Base-by-base conservation (phyloP, 495 filamentous ascomycete species). In the Saxophila tyrrhenica region DNA sequence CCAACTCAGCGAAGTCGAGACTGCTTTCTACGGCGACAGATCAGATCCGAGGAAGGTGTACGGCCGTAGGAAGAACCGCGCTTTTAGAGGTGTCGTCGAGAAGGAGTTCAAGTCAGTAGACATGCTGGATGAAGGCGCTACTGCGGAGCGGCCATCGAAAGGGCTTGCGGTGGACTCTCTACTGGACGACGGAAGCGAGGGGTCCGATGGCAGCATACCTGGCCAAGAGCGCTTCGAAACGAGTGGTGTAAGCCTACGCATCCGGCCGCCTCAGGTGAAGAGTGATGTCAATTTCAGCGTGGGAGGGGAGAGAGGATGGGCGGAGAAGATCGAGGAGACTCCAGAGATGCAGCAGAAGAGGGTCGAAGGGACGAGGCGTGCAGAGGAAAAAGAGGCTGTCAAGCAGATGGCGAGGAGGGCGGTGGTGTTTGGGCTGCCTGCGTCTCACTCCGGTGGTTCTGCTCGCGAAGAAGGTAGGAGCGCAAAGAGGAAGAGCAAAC, bases 341-440 rank as follows among this genome's bases (percentile, higher is more conserved):
- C 59, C 68, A 43, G 70, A 71, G 49, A 67, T 62, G 65, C 61
- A 53, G 46, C 62, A 51, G 55, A 69, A 63, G 62, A 58, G 56
- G 50, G n/a, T 48, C 21, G 55, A 68, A 47, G 67, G 67, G 1
- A 44, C 62, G 52, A 53, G 50, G 47, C 48, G 55, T 38, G 64
- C 64, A 13, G 62, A 68, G 48, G 65, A 74, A 55, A 62, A 71
- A 51, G 74, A 74, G 48, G 67, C 69, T 64, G 71, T 74, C 0
- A 54, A 71, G 43, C 53, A 62, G 21, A 71, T 70, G 3, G 75
- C 71, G 23, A 65, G 74, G 29, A 57, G 73, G 58, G 69, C 65
- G 5, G 67, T 70, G n/a, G 72, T 67, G 2, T 75, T 78, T 66
- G 73, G 73, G 19, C 69, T 75, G 51, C 52, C 50, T 1, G 57